Conservation (phyloP, 306 rosid species). For the Vigna angularis region DNA sequence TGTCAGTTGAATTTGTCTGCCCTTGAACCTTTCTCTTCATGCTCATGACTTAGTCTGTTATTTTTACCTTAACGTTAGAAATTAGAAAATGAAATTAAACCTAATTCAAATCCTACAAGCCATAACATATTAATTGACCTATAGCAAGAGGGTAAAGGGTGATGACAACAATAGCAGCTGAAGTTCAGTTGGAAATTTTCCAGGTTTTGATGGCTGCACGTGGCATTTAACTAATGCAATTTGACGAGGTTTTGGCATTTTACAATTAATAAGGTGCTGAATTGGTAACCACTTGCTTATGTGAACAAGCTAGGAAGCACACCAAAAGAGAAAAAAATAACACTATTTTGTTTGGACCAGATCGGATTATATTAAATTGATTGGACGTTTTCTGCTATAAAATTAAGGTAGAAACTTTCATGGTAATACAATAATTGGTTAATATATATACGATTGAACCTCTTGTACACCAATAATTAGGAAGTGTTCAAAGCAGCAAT, state of each 20-base stretch:
- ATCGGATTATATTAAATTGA: background rate
- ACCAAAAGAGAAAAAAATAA: too few relatives aligned
- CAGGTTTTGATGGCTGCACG: background rate
- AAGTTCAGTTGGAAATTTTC: background rate
- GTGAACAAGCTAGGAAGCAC: background rate
- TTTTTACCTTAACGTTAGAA: background rate
- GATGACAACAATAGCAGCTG: background rate
- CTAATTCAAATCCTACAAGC: too few relatives aligned
- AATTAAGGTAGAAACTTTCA: conserved; percentile 8
- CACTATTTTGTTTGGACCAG: background rate
- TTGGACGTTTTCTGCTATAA: background rate
- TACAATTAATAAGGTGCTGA: background rate
- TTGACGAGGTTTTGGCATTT: background rate
- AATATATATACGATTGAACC: too few relatives aligned
- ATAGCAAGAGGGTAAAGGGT: background rate
- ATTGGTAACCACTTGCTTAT: background rate
- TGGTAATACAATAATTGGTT: background rate
- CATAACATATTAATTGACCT: background rate
- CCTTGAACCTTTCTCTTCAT: conserved; percentile 21
- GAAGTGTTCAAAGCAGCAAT: background rate
- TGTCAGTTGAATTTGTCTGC: conserved; percentile 20
- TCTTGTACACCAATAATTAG: background rate
- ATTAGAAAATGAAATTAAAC: too few relatives aligned
- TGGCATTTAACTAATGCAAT: background rate
- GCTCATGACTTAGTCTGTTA: background rate